Base-by-base conservation (phyloP, 2,329 filamentous ascomycete genomes). In the Laburnicola sp. region DNA sequence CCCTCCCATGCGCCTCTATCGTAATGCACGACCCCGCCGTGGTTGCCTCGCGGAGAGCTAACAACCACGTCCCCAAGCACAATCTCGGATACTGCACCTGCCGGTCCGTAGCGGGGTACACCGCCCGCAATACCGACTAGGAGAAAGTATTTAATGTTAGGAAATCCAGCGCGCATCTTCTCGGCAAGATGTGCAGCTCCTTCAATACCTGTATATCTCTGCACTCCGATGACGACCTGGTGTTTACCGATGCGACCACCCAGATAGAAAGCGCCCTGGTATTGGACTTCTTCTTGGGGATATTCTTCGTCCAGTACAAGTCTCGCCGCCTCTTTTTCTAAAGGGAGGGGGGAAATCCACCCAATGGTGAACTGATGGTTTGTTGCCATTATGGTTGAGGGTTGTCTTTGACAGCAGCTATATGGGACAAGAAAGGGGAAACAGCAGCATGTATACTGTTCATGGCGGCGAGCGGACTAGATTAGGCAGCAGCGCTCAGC, bases 51-150 rank as follows among this genome's bases (percentile, higher is more conserved):
- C 3, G 57, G 59, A 39, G 28, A 49, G 52, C 54, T 59, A 36
- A 65, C 55, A 0, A 62, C 60, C 31, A 65, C 54, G 46, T 63
- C 60, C 25, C 60, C 57, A 10, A 65, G 51, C n/a, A 57, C 50
- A 11, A 65, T 60, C 42, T 58, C 46, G 2, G 44, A 45, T 5
- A 2, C 45, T 35, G 49, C 54, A 42, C 59, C 48, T 22, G 54
- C 31, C 32, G 52, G 50, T 16, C 57, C 53, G 34, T 62, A 58
- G 43, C 45, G 30, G 28, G 55, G 60, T 3, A 58, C 57, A 3
- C 62, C 60, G n/a, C 60, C 55, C 50, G 41, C 57, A 35, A 63
- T 64, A n/a, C 60, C 55, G 16, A 64, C 60, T 1, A 50, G 16
- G 2, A 58, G 28, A 38, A 50, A 44, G 28, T 40, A 50, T 28